phyloP scores from a whole-genome alignment of 73 alveolate species.

The Strombidium stylifer region DNA sequence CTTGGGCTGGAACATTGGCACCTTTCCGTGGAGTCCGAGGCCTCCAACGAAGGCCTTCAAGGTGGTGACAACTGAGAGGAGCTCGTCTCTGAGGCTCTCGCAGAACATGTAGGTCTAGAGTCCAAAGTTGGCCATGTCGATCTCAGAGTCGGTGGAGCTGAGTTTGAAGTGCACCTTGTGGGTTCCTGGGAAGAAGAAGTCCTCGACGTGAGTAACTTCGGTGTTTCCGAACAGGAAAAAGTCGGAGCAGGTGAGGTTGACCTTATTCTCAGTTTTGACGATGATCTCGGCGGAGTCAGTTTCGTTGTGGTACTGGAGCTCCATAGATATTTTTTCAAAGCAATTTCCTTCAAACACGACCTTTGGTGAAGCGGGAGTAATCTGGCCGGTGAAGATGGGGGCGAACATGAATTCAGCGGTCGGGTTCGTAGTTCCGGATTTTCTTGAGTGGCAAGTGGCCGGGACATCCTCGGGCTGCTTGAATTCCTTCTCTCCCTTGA shows the following conservation, averaged over 20 bases:
- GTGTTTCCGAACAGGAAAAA: constrained; percentile 27
- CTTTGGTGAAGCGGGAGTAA: too few species aligned
- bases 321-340: constrained; percentile 1
- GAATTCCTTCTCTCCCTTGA: too few species aligned
- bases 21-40: constrained; percentile 74
- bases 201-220: neutral
- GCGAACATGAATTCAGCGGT: too few species aligned
- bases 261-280: constrained; percentile 18
- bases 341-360: too few species aligned
- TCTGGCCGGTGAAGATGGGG: too few species aligned
- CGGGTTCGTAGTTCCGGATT: too few species aligned
- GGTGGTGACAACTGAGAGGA: constrained; percentile 65
- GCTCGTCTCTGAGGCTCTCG: constrained; percentile 50
- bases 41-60: constrained; percentile 83
- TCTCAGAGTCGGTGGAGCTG: constrained; percentile 38
- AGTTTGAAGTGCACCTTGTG: constrained; percentile 36
- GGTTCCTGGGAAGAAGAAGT: constrained; percentile 24
- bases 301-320: neutral
- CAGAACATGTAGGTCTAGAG: constrained; percentile 68
- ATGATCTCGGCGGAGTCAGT: constrained; percentile 17
- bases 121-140: constrained; percentile 62
- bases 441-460: too few species aligned
- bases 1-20: constrained; percentile 61
- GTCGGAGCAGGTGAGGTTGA: constrained; percentile 14
- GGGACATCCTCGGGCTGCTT: too few species aligned